These are phyloP conservation scores for Rhododendron ovatum DNA, from an alignment of 148 eudicot genomes.

Conservation along the genomic window DNA sequence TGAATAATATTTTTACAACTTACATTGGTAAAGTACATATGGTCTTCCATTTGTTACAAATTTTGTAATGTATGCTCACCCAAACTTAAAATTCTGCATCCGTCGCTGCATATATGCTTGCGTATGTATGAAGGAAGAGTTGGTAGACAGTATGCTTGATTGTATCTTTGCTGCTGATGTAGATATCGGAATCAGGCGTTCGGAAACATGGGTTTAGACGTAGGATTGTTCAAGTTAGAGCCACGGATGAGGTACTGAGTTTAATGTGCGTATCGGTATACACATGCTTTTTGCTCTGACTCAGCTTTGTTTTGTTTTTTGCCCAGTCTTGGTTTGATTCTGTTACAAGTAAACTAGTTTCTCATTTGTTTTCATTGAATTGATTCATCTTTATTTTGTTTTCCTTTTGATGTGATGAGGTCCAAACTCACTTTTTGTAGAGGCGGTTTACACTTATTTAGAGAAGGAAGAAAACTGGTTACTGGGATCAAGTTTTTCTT, in stretches of 20 bases:
- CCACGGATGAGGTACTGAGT: conserved; percentile 30
- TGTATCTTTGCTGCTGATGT: not conserved
- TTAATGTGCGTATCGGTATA: not conserved
- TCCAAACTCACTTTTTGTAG: not conserved
- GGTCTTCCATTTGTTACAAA: not conserved
- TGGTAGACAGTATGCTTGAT: not conserved
- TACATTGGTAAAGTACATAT: not conserved
- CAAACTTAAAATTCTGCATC: not conserved
- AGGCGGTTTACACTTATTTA: not conserved
- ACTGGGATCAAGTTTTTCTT: not conserved
- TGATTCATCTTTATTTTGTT: not conserved
- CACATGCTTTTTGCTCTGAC: not conserved
- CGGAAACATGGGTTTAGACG: conserved; percentile 6
- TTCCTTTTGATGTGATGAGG: not conserved
- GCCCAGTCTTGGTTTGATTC: not conserved
- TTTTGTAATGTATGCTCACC: not conserved
- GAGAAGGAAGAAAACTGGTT: not conserved
- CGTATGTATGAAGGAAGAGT: not conserved
- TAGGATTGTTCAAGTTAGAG: conserved; percentile 13
- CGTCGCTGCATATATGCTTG: not conserved
- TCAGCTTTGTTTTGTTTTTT: not conserved
- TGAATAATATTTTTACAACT: too few relatives aligned
- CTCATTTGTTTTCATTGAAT: not conserved
- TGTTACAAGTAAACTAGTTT: not conserved
- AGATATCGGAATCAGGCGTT: conserved; percentile 10